phyloP scores from a whole-genome alignment of 805 yeast species.

The Candida vaughaniae region DNA sequence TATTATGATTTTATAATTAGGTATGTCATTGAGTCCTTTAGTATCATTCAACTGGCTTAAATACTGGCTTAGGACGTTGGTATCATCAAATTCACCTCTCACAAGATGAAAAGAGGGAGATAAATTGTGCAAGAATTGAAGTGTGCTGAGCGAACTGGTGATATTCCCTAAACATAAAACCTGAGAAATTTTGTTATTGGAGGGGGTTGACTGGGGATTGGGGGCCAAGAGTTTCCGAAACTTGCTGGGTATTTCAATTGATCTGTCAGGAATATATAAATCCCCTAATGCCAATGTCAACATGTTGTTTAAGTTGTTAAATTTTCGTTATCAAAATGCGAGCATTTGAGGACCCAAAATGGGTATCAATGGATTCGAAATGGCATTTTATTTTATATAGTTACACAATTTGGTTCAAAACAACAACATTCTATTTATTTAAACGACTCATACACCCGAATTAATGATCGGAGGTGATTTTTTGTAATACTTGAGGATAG shows the following conservation, averaged over 20 bases:
- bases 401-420: too few relatives aligned
- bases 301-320: conserved; percentile 20
- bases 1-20: conserved; percentile 66
- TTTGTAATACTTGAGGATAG: conserved; percentile 68
- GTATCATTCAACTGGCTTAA: conserved; percentile 15
- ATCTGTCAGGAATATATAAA: conserved; percentile 84
- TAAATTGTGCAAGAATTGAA: conserved; percentile 61
- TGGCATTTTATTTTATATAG: too few relatives aligned
- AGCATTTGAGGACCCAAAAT: too few relatives aligned
- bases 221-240: conserved; percentile 79
- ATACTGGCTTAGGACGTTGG: conserved; percentile 34
- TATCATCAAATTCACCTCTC: conserved; percentile 77
- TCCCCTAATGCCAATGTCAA: conserved; percentile 78
- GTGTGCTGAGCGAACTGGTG: conserved; percentile 62
- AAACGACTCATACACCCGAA: too few relatives aligned
- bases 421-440: too few relatives aligned
- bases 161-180: conserved; percentile 85
- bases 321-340: conserved; percentile 1
- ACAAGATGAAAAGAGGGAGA: conserved; percentile 76
- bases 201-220: conserved; percentile 39
- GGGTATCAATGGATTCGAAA: too few relatives aligned
- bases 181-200: conserved; percentile 69
- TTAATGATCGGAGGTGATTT: conserved; percentile 39
- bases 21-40: conserved; percentile 24
- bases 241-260: conserved; percentile 58